These are phyloP conservation scores for Strigomonas culicis DNA, from an alignment of 208 protist species.

Conservation along the genomic window DNA sequence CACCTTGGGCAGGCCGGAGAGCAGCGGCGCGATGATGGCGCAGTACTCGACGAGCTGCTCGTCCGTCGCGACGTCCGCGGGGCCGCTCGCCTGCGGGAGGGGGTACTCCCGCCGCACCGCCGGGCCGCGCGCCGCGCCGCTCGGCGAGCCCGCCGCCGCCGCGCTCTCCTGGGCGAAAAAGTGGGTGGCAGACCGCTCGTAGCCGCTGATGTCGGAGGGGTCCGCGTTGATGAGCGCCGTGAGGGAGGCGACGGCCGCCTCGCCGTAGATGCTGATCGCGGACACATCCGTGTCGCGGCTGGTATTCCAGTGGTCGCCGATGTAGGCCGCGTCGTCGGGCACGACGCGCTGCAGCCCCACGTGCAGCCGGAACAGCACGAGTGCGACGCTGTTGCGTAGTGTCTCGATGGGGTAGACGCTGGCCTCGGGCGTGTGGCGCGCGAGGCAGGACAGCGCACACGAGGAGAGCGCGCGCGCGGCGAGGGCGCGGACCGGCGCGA, in stretches of 20 bases:
- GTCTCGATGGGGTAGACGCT: conserved; percentile 11
- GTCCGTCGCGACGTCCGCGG: conserved; percentile 28
- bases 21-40: conserved; percentile 48
- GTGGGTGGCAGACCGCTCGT: background rate
- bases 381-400: conserved; percentile 26
- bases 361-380: conserved; percentile 24
- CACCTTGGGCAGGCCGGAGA: conserved; percentile 68
- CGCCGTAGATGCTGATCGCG: background rate
- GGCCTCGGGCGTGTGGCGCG: conserved; percentile 18
- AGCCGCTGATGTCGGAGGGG: conserved; percentile 6
- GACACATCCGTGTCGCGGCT: too few species aligned
- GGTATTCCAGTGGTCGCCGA: conserved; percentile 17
- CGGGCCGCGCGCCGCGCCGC: too few species aligned
- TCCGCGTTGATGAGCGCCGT: background rate
- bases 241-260: background rate
- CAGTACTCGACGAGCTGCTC: conserved; percentile 70
- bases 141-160: too few species aligned
- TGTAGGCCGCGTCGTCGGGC: conserved; percentile 25
- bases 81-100: background rate
- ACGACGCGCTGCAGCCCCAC: conserved; percentile 23
- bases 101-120: background rate
- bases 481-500: conserved; percentile 29
- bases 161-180: background rate
- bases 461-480: conserved; percentile 55
- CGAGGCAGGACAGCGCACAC: conserved; percentile 41